A percentile compares a stretch with the other conserved stretches of the same genome.
Conservation (phyloP, 1,284 basidiomycete species). For the Schizophyllum commune region DNA sequence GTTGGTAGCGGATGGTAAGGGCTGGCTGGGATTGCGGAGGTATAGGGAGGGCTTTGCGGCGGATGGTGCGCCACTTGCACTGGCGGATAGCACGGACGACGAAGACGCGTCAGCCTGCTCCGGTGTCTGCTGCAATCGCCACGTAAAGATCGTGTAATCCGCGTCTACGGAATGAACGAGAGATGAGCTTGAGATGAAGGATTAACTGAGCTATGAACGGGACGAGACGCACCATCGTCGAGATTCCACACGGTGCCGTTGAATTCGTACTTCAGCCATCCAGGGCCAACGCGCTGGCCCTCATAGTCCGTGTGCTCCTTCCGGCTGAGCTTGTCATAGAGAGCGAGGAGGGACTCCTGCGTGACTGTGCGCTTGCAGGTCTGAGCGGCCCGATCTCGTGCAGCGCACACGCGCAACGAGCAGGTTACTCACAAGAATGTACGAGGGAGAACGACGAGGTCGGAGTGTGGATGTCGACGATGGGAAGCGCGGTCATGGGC, state of each 20-base stretch:
- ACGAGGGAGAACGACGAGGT: constrained; percentile 62
- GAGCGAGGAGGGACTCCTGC: constrained; percentile 51
- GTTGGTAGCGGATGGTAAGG: constrained; percentile 49
- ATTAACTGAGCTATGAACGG: not conserved
- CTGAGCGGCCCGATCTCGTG: not conserved
- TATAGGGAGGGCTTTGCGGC: constrained; percentile 45
- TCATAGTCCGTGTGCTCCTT: constrained; percentile 51
- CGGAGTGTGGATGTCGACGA: constrained; percentile 70
- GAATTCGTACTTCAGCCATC: constrained; percentile 79
- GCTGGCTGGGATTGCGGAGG: constrained; percentile 51
- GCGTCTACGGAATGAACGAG: constrained; percentile 39
- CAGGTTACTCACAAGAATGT: constrained; percentile 51
- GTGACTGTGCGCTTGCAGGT: constrained; percentile 35
- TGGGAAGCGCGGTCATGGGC: constrained; percentile 12
- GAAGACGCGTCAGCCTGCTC: constrained; percentile 18
- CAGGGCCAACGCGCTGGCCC: constrained; percentile 53
- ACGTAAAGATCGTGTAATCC: constrained; percentile 73
- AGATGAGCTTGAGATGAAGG: not conserved
- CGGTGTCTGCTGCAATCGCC: constrained; percentile 46
- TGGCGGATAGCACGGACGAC: constrained; percentile 16
- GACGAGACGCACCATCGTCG: constrained; percentile 54
- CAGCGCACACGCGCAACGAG: not conserved
- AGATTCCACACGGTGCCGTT: constrained; percentile 69
- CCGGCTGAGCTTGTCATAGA: constrained; percentile 62
- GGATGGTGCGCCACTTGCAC: constrained; percentile 7